phyloP scores from a whole-genome alignment of 495 filamentous ascomycete species.

The Podospora pseudopauciseta region DNA sequence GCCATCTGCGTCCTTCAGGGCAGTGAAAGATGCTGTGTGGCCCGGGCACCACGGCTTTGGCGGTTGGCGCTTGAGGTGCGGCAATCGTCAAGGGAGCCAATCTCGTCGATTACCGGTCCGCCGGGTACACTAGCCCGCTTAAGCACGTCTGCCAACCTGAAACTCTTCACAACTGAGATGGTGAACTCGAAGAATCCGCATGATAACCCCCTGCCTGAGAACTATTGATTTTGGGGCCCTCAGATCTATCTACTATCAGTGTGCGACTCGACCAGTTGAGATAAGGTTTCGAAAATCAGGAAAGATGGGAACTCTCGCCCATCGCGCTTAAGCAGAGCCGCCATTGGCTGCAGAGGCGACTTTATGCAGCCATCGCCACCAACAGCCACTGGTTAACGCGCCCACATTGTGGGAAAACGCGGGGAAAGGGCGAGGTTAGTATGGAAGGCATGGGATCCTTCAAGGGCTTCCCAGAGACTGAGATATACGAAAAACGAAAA shows the following conservation, averaged over 20 bases:
- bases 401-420: background rate
- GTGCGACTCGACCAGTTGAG: background rate
- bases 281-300: background rate
- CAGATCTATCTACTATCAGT: no score
- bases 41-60: background rate
- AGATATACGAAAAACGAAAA: background rate
- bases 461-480: background rate
- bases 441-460: background rate
- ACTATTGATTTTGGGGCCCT: background rate
- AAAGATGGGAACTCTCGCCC: background rate
- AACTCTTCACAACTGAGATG: background rate
- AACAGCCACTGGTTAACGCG: background rate
- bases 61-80: background rate
- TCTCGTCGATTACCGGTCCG: slow-evolving; percentile 6
- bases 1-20: background rate
- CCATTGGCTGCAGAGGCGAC: slow-evolving; percentile 1
- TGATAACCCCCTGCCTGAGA: background rate
- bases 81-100: background rate
- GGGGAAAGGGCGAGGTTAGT: background rate
- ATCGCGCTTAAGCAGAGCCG: background rate
- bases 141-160: background rate
- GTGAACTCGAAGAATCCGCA: background rate
- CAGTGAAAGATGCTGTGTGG: background rate
- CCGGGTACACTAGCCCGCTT: slow-evolving; percentile 3
- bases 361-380: background rate